These are phyloP conservation scores for Coprinellus micaceus DNA, from an alignment of 768 basidiomycete genomes.

Conservation along the genomic window DNA sequence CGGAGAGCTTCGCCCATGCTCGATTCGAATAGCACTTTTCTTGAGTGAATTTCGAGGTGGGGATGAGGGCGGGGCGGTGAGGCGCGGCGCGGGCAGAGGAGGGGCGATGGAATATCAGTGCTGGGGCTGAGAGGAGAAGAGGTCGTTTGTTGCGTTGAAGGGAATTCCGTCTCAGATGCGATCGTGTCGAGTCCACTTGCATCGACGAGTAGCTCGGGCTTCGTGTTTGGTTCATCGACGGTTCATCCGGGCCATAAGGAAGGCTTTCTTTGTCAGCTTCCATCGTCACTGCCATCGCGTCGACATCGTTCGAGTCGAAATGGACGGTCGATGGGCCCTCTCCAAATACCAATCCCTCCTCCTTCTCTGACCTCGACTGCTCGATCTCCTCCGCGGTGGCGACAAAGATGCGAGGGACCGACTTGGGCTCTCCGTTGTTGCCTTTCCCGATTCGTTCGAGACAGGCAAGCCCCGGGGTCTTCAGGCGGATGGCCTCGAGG, in stretches of 20 bases:
- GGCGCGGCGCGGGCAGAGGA: constrained; percentile 83
- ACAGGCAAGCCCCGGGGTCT: constrained; percentile 58
- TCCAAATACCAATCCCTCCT: constrained; percentile 16
- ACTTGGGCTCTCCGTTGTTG: no score
- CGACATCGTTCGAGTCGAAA: no score
- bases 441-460: constrained; percentile 46
- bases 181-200: neutral
- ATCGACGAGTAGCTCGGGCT: neutral
- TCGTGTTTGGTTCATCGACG: neutral
- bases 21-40: constrained; percentile 92
- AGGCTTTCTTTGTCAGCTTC: constrained; percentile 29
- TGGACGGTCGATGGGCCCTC: no score
- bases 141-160: constrained; percentile 3
- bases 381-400: constrained; percentile 43
- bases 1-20: constrained; percentile 94
- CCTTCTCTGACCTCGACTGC: constrained; percentile 27
- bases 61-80: constrained; percentile 85
- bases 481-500: constrained; percentile 74
- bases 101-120: constrained; percentile 63
- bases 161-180: neutral
- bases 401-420: constrained; percentile 38
- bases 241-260: constrained; percentile 11
- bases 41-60: constrained; percentile 90
- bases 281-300: constrained; percentile 31
- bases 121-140: constrained; percentile 15